Conservation (phyloP, 805 yeast genomes). For the Candida pseudoglaebosa region DNA sequence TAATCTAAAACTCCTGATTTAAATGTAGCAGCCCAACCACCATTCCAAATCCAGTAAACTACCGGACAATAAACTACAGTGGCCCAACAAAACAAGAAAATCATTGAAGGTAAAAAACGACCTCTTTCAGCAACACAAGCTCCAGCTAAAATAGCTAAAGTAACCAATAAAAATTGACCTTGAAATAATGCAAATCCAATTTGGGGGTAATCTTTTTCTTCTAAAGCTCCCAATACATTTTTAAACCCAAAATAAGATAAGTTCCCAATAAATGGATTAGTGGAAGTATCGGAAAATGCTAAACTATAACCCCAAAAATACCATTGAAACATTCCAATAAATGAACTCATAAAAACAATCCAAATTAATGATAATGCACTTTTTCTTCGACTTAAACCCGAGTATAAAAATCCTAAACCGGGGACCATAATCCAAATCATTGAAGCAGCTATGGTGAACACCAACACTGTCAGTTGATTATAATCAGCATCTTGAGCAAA, state of each 20-base stretch:
- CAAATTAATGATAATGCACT: constrained; percentile 86
- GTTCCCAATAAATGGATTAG: constrained; percentile 85
- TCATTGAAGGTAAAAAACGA: constrained; percentile 75
- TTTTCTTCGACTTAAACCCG: constrained; percentile 87
- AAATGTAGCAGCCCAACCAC: constrained; percentile 80
- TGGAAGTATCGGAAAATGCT: constrained; percentile 77
- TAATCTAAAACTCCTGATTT: constrained; percentile 91
- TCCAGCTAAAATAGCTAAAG: constrained; percentile 87
- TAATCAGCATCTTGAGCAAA: constrained; percentile 33
- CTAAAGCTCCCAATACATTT: constrained; percentile 52
- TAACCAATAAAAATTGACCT: constrained; percentile 89
- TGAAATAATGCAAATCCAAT: constrained; percentile 83
- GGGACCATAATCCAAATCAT: constrained; percentile 90
- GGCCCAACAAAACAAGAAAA: constrained; percentile 82
- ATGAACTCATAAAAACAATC: constrained; percentile 68
- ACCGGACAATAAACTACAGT: constrained; percentile 91
- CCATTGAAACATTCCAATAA: constrained; percentile 85
- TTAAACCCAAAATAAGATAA: constrained; percentile 78
- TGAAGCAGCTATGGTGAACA: constrained; percentile 59
- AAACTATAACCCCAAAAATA: constrained; percentile 97
- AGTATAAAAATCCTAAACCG: constrained; percentile 87
- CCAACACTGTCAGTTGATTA: constrained; percentile 22
- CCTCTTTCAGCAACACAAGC: constrained; percentile 89
- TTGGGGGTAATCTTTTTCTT: constrained; percentile 62
- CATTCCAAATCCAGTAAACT: constrained; percentile 96